Conservation (phyloP, 192 early-diverging fungal genomes). For the Backusella mclennaniae region DNA sequence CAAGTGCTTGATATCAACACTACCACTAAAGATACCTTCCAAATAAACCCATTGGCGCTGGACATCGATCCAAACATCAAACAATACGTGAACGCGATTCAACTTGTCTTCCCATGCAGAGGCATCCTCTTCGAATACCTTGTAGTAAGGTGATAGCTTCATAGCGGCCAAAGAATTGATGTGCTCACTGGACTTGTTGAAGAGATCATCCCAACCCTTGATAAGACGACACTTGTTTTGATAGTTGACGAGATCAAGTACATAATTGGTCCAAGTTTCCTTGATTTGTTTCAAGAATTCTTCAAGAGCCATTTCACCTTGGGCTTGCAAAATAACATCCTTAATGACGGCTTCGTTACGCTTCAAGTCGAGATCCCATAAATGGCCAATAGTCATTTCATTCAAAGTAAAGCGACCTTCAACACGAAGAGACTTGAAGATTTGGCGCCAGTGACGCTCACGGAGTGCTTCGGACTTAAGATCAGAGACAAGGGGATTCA, state of each 20-base stretch:
- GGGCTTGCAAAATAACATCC: constrained; percentile 89
- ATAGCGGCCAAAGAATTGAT: constrained; percentile 93
- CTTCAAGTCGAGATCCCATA: constrained; percentile 93
- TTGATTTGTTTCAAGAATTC: constrained; percentile 91
- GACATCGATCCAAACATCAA: constrained; percentile 99
- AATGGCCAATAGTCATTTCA: constrained; percentile 90
- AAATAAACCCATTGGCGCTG: constrained; percentile 99
- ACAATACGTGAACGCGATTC: constrained; percentile 91
- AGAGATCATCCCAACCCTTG: constrained; percentile 97
- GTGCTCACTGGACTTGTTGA: constrained; percentile 95
- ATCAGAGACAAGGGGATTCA: constrained; percentile 78
- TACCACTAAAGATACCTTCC: constrained; percentile 97
- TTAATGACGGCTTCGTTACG: constrained; percentile 84
- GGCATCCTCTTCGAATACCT: constrained; percentile 98
- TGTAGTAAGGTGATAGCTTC: constrained; percentile 97
- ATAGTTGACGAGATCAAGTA: constrained; percentile 93
- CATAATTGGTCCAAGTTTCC: constrained; percentile 91
- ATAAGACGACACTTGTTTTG: constrained; percentile 98
- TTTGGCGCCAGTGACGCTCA: constrained; percentile 95
- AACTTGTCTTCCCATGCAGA: constrained; percentile 94
- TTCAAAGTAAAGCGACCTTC: constrained; percentile 65
- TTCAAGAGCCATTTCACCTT: constrained; percentile 99
- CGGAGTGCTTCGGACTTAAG: constrained; percentile 96
- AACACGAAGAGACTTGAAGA: constrained; percentile 82
- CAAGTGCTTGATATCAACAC: constrained; percentile 96